Evolutionary conservation across 805 yeast species (phyloP).

Genomic region (Monosporozyma unispora): DNA sequence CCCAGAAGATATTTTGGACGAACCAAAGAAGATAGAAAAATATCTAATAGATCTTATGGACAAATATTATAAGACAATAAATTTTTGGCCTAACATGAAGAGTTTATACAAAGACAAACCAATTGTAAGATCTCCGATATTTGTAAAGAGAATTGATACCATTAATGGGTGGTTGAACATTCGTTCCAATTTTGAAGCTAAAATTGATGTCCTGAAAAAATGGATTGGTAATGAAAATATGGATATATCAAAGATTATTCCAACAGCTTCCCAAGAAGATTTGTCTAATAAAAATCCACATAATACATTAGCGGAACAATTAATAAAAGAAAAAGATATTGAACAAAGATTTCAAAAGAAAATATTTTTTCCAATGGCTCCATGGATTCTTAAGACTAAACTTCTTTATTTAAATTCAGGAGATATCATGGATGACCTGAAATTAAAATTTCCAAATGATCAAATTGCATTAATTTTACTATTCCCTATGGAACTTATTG

Average conservation of each 20-base stretch:
- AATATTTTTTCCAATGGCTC: conserved; percentile 59
- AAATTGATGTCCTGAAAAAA: conserved; percentile 46
- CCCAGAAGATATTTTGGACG: conserved; percentile 31
- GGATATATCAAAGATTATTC: conserved; percentile 40
- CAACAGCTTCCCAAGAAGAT: conserved; percentile 27
- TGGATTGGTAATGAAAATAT: conserved; percentile 85
- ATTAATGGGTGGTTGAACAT: conserved; percentile 76
- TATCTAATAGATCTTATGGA: conserved; percentile 52
- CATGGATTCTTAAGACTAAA: conserved; percentile 76
- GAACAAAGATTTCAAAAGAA: conserved; percentile 62
- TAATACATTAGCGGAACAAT: conserved; percentile 70
- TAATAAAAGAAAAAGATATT: conserved; percentile 72
- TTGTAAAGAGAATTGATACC: conserved; percentile 61
- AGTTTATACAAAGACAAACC: conserved; percentile 80
- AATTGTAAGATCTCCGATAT: conserved; percentile 50
- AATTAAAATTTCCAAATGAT: conserved; percentile 64
- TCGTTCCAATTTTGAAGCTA: conserved; percentile 57
- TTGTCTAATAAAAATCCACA: conserved; percentile 34
- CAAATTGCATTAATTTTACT: conserved; percentile 54
- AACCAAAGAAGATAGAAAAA: conserved; percentile 32
- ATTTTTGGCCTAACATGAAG: conserved; percentile 67
- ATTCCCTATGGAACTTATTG: conserved; percentile 73
- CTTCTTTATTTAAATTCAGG: conserved; percentile 57
- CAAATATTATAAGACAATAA: conserved; percentile 57
- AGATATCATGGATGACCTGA: conserved; percentile 53